These are phyloP conservation scores for Anastatica hierochuntica DNA, from an alignment of 345 rosid genomes.

Conservation along the genomic window DNA sequence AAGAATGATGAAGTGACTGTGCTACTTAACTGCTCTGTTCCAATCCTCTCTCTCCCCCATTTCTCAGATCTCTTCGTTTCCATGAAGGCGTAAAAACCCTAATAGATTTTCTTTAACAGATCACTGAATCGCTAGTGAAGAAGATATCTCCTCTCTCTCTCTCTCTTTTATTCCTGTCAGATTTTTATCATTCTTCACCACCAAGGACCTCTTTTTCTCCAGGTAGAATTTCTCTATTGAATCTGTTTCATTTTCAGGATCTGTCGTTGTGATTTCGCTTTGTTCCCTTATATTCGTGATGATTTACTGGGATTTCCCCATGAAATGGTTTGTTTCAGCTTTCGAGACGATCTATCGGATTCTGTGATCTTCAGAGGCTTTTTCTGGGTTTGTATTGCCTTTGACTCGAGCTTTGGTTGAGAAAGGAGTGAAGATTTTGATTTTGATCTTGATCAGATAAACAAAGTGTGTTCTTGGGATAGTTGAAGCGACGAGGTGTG, in stretches of 20 bases:
- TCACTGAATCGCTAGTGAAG: conserved; percentile 1
- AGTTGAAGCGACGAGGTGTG: too few relatives aligned
- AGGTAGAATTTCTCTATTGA: conserved; percentile 16
- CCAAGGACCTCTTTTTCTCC: neutral
- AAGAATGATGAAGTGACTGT: conserved; percentile 20
- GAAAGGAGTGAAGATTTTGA: neutral
- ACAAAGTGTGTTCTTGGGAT: too few relatives aligned
- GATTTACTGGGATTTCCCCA: conserved; percentile 10
- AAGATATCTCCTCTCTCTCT: neutral
- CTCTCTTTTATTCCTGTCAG: neutral
- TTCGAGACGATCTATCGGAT: neutral
- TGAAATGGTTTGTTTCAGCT: conserved; percentile 12
- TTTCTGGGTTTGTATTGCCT: neutral
- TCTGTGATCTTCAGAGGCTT: neutral
- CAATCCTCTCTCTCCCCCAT: conserved; percentile 1
- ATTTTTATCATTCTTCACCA: neutral
- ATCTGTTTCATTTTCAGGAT: neutral
- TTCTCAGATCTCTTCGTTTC: conserved; percentile 26
- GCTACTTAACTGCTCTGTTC: conserved; percentile 14
- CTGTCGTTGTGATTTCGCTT: neutral
- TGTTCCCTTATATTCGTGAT: neutral
- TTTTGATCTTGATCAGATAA: conserved; percentile 9
- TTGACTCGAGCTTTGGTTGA: conserved; percentile 1
- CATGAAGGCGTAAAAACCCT: conserved; percentile 23
- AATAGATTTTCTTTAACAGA: neutral